These are phyloP conservation scores for Jamesozyma gamospora DNA, from an alignment of 805 yeast genomes.

Conservation along the genomic window DNA sequence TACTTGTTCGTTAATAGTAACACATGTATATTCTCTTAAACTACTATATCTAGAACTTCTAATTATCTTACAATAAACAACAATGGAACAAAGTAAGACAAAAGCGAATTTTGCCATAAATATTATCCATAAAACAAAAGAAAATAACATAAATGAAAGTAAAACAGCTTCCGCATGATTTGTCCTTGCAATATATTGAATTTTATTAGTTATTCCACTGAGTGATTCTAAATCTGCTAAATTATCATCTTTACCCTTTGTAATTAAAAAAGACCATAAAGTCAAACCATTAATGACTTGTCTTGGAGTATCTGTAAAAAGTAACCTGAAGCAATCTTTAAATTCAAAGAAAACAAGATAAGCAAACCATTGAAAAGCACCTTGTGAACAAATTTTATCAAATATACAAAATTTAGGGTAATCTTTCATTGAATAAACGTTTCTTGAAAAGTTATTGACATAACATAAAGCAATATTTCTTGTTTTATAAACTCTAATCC, in stretches of 20 bases:
- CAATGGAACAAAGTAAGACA: slow-evolving; percentile 46
- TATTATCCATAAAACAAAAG: slow-evolving; percentile 62
- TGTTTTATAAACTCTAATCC: slow-evolving; percentile 46
- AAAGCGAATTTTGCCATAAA: slow-evolving; percentile 44
- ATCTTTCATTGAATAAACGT: slow-evolving; percentile 42
- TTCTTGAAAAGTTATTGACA: slow-evolving; percentile 53
- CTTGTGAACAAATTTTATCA: slow-evolving; percentile 52
- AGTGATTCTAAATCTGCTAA: slow-evolving; percentile 25
- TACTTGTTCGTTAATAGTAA: slow-evolving; percentile 48
- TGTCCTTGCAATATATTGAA: slow-evolving; percentile 45
- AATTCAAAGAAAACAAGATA: slow-evolving; percentile 55
- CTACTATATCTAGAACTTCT: slow-evolving; percentile 33
- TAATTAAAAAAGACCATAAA: slow-evolving; percentile 37
- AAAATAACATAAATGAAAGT: slow-evolving; percentile 62
- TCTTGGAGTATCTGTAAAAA: slow-evolving; percentile 76
- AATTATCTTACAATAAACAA: slow-evolving; percentile 40
- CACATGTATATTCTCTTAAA: slow-evolving; percentile 52
- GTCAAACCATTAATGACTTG: slow-evolving; percentile 76
- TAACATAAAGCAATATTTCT: slow-evolving; percentile 61
- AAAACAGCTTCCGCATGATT: slow-evolving; percentile 58
- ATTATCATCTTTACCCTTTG: slow-evolving; percentile 24
- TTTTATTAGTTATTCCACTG: slow-evolving; percentile 32
- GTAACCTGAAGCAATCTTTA: slow-evolving; percentile 49
- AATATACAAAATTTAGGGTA: slow-evolving; percentile 66
- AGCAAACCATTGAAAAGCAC: slow-evolving; percentile 55